A percentile compares a stretch with the other conserved stretches of the same genome.
Evolutionary conservation across 345 rosid species (phyloP).

Genomic region (Eucalyptus brandiana): DNA sequence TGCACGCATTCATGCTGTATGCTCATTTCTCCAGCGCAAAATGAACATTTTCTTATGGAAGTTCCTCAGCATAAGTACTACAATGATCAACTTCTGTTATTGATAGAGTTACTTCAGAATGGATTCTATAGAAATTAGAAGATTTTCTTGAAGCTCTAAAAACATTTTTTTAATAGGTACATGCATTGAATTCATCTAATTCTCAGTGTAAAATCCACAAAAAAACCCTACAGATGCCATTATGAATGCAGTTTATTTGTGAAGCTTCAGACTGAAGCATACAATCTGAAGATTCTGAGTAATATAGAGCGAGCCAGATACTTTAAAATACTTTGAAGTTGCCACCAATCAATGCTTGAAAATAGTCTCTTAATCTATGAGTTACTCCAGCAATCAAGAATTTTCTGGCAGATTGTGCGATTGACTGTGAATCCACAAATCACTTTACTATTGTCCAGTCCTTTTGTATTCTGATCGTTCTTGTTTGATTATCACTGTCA

Average conservation of each 20-base stretch:
- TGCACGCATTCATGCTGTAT: constrained; percentile 91
- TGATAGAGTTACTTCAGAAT: background rate
- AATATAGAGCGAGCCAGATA: background rate
- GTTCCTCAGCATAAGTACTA: background rate
- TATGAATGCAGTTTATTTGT: background rate
- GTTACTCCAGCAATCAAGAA: background rate
- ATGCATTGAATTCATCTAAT: background rate
- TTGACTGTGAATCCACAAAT: background rate
- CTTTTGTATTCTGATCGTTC: background rate
- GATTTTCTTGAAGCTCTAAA: background rate
- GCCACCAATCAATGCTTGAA: background rate
- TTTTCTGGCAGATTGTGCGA: background rate
- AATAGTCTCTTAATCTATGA: background rate
- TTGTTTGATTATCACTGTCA: background rate
- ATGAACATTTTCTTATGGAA: background rate
- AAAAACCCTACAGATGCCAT: background rate
- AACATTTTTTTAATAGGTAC: background rate
- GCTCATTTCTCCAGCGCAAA: background rate
- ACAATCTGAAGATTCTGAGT: background rate
- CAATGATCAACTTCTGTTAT: background rate
- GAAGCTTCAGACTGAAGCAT: background rate
- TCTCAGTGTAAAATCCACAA: background rate
- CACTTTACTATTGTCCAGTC: background rate
- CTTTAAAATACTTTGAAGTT: background rate
- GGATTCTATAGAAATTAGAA: background rate